A percentile compares a stretch with the other conserved stretches of the same genome.
Conservation (phyloP, 306 rosid species). For the Trifolium dubium region DNA sequence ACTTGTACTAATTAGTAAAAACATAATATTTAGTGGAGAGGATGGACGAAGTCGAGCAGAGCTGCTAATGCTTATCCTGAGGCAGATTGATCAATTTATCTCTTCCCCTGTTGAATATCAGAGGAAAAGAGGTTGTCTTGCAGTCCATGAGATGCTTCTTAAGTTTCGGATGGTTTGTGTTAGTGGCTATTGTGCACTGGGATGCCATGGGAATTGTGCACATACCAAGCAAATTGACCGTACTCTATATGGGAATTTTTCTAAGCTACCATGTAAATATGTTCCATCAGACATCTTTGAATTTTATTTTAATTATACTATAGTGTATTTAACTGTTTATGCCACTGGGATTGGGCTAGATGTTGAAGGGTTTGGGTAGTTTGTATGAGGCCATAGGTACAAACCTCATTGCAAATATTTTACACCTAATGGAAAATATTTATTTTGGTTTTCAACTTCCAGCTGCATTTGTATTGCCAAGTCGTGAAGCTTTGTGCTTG, state of each 20-base stretch:
- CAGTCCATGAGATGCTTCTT: constrained; percentile 93
- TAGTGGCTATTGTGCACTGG: constrained; percentile 81
- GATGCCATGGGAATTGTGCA: constrained; percentile 84
- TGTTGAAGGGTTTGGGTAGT: not conserved
- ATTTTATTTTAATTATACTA: constrained; percentile 20
- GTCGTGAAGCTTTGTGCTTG: constrained; percentile 87
- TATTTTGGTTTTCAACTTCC: constrained; percentile 42
- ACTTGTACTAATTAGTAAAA: constrained; percentile 44
- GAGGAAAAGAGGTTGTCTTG: constrained; percentile 93
- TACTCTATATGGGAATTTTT: constrained; percentile 67
- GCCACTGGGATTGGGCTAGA: constrained; percentile 11
- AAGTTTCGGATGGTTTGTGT: constrained; percentile 86
- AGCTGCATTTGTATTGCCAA: constrained; percentile 93
- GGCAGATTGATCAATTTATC: constrained; percentile 92
- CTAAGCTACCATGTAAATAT: constrained; percentile 86
- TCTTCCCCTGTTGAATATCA: constrained; percentile 85
- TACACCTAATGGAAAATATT: constrained; percentile 9
- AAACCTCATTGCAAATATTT: constrained; percentile 4
- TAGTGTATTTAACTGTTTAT: constrained; percentile 6
- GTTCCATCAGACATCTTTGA: constrained; percentile 35
- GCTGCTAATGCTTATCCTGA: constrained; percentile 78
- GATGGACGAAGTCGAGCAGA: constrained; percentile 99
- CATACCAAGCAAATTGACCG: constrained; percentile 86
- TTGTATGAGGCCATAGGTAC: not conserved
- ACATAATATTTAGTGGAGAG: constrained; percentile 75